phyloP scores from a whole-genome alignment of 2,329 filamentous ascomycete genomes.

The Echinosphaeria canescens region DNA sequence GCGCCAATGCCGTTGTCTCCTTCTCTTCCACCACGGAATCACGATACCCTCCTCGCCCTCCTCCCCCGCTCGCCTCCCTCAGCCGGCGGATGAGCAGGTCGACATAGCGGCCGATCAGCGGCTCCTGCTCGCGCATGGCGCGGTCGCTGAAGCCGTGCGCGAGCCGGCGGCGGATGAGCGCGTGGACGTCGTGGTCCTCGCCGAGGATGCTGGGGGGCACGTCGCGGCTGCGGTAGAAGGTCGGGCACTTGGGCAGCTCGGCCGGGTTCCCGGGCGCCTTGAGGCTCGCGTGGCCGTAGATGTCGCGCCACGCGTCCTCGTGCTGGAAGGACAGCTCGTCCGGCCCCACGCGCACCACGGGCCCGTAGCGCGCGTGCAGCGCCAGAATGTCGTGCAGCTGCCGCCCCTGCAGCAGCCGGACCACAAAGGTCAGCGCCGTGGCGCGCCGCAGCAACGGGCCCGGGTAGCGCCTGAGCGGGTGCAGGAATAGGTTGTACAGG shows the following conservation, averaged over 20 bases:
- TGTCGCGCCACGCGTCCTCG: conserved; percentile 3
- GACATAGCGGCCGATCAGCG: conserved; percentile 12
- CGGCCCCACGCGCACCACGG: conserved; percentile 4
- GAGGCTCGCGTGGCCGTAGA: conserved; percentile 5
- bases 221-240: conserved; percentile 1
- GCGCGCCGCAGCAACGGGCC: not conserved
- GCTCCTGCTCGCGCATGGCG: conserved; percentile 14
- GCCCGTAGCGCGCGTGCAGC: conserved; percentile 4
- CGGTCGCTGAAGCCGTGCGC: conserved; percentile 13
- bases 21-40: no score
- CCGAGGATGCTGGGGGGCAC: conserved; percentile 6
- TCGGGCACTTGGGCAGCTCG: conserved; percentile 4
- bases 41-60: no score
- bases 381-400: not conserved
- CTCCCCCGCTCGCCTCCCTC: conserved; percentile 2
- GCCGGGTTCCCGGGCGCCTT: conserved; percentile 3
- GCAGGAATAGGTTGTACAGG: not conserved
- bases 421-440: not conserved
- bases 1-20: no score
- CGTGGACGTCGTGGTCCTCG: conserved; percentile 9
- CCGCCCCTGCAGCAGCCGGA: not conserved
- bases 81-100: conserved; percentile 8
- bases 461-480: not conserved
- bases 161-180: conserved; percentile 10
- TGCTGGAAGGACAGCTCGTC: conserved; percentile 4